Conservation (phyloP, 192 early-diverging fungal genomes). For the Powellomyces hirtus region DNA sequence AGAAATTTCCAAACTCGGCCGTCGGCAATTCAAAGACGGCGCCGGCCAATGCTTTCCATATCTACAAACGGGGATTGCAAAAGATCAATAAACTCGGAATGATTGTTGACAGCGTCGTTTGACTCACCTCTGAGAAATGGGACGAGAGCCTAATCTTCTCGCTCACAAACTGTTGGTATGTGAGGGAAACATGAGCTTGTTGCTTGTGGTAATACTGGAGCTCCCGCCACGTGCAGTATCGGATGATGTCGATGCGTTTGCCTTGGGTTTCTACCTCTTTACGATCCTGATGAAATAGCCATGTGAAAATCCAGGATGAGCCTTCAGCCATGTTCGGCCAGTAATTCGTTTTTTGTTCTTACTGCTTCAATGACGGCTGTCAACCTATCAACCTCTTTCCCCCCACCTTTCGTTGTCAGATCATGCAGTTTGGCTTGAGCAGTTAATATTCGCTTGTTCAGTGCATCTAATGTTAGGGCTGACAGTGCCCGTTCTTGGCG, state of each 20-base stretch:
- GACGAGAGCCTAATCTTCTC: conserved; percentile 55
- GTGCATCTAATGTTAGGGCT: conserved; percentile 44
- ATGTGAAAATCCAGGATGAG: too few relatives aligned
- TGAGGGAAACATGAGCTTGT: conserved; percentile 49
- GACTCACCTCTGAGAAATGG: conserved; percentile 42
- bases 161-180: conserved; percentile 62
- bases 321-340: too few relatives aligned
- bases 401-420: conserved; percentile 21
- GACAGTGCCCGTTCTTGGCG: conserved; percentile 48
- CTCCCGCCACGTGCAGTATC: conserved; percentile 58
- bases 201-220: conserved; percentile 60
- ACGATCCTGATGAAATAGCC: too few relatives aligned
- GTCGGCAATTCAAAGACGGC: conserved; percentile 29
- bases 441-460: conserved; percentile 54
- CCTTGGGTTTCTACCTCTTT: conserved; percentile 47
- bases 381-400: conserved; percentile 44
- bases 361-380: conserved; percentile 36
- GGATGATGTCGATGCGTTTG: conserved; percentile 47
- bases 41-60: conserved; percentile 18
- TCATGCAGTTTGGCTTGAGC: conserved; percentile 52
- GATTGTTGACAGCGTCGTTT: neutral
- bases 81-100: neutral
- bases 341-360: too few relatives aligned
- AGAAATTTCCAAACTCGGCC: conserved; percentile 19
- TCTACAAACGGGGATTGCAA: neutral